Conservation (phyloP, 495 filamentous ascomycete species). For the Aspergillus mulundensis region DNA sequence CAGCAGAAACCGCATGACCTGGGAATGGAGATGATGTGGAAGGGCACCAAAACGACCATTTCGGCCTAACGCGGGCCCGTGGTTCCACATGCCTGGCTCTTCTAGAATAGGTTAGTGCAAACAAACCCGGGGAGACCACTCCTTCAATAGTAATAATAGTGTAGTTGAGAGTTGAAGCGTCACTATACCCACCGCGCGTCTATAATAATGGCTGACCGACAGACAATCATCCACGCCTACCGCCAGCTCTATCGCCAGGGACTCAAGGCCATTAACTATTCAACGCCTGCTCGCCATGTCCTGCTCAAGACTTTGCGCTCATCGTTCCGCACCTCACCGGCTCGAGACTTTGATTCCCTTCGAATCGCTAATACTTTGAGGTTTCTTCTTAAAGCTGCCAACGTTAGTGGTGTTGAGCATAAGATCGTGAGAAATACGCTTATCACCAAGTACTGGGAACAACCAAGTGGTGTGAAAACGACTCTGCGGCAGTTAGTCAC, state of each 20-base stretch:
- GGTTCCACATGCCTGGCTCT: slow-evolving; percentile 12
- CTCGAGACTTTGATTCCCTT: slow-evolving; percentile 51
- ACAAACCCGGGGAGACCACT: too few relatives aligned
- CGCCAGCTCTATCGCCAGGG: slow-evolving; percentile 69
- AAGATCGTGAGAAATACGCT: slow-evolving; percentile 72
- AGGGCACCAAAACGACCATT: slow-evolving; percentile 16
- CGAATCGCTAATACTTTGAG: slow-evolving; percentile 68
- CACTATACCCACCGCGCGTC: too few relatives aligned
- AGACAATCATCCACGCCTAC: slow-evolving; percentile 67
- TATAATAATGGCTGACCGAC: slow-evolving; percentile 14
- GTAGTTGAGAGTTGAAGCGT: too few relatives aligned
- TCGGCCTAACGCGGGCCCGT: slow-evolving; percentile 22
- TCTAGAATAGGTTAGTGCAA: slow-evolving; percentile 17
- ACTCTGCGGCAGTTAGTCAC: slow-evolving; percentile 37
- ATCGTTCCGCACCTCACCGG: slow-evolving; percentile 61
- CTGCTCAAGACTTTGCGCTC: slow-evolving; percentile 60
- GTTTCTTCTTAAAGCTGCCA: slow-evolving; percentile 70
- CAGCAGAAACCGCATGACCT: not conserved
- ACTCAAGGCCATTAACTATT: slow-evolving; percentile 75
- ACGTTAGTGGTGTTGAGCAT: slow-evolving; percentile 70
- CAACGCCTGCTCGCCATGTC: slow-evolving; percentile 68
- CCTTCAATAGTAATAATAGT: not conserved
- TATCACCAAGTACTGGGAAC: slow-evolving; percentile 56
- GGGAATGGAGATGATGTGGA: slow-evolving; percentile 3
- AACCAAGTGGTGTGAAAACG: slow-evolving; percentile 32